Evolutionary conservation across 306 rosid genomes (phyloP), one percentile per base, ranked within the genome.

Genomic region (Vigna trinervia): DNA sequence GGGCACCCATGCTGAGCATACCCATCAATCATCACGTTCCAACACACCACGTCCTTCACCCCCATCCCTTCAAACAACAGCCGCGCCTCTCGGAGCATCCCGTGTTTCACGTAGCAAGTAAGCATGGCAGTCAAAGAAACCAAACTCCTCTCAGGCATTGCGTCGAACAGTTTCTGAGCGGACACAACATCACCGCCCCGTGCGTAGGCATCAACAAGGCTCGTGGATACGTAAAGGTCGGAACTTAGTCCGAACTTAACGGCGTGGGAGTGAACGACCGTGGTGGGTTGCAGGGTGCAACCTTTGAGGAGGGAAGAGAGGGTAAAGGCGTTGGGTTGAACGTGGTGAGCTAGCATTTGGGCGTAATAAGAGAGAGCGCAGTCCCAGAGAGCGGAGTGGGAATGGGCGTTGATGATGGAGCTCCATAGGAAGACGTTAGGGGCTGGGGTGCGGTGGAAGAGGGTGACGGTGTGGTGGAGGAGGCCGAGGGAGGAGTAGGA

Each of bases 11-110:
- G 84, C 50, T 88, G 92, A 48, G 97, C 71, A 48, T 85, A 88
- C 64, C 96, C 98, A 69, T 87, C 93, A 63, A 89, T 88, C 90
- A 93, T 93, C 85, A 89, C 97, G 36, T 93, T 93, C 98, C 97
- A 93, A 76, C 93, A 90, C 69, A 91, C 90, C 74, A 83, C 88
- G 75, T 93, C 96, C 52, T 79, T 84, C 39, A 83, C 84, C 13
- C 17, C 46, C 88, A 89, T 87, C 6, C 69, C 90, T 2, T 88
- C 86, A 58, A 93, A 91, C 82, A 91, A 73, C 62, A 20, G 20
- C 28, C 85, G 63, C 4, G 96, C 96, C 90, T 86, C 89, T 1
- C 57, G 67, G 10, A 93, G 79, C 84, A 79, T 76, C 61, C 97
- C 96, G 6, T 77, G 80, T 76, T 84, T 91, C 1, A 87, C 84